A percentile compares a stretch with the other conserved stretches of the same genome.
phyloP scores from a whole-genome alignment of 306 rosid species.

The Spatholobus suberectus region DNA sequence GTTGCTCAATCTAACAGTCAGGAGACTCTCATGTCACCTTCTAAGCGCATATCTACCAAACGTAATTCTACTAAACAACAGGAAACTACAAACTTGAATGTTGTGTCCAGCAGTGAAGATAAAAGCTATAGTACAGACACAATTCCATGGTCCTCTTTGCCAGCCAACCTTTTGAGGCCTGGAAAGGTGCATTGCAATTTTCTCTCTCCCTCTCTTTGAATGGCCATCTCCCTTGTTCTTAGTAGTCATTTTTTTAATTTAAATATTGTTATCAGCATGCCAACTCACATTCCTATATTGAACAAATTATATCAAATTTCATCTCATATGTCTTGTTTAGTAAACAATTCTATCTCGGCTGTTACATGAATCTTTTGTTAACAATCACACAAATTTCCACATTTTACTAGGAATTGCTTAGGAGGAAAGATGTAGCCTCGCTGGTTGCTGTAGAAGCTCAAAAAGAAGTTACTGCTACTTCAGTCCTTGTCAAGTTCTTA shows the following conservation, averaged over 20 bases:
- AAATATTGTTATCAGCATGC: neutral
- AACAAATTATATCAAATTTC: neutral
- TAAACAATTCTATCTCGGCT: neutral
- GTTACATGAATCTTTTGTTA: neutral
- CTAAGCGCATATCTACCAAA: constrained; percentile 1
- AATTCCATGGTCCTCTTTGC: constrained; percentile 38
- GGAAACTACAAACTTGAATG: constrained; percentile 3
- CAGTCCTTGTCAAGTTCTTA: constrained; percentile 14
- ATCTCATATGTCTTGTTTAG: neutral
- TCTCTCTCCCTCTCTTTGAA: neutral
- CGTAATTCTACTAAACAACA: neutral
- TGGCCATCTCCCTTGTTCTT: neutral
- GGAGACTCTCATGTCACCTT: neutral
- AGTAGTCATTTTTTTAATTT: neutral
- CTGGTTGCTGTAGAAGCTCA: constrained; percentile 9
- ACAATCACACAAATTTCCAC: neutral
- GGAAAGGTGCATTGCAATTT: constrained; percentile 58
- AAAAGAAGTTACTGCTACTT: neutral
- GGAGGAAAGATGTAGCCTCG: constrained; percentile 7
- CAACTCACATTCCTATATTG: neutral
- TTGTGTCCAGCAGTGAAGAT: neutral
- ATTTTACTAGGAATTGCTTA: constrained; percentile 11
- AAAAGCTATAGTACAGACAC: constrained; percentile 3
- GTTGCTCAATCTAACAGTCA: constrained; percentile 6
- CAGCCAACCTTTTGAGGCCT: constrained; percentile 61